phyloP scores from a whole-genome alignment of 306 rosid species.

The Adenanthera pavonina region DNA sequence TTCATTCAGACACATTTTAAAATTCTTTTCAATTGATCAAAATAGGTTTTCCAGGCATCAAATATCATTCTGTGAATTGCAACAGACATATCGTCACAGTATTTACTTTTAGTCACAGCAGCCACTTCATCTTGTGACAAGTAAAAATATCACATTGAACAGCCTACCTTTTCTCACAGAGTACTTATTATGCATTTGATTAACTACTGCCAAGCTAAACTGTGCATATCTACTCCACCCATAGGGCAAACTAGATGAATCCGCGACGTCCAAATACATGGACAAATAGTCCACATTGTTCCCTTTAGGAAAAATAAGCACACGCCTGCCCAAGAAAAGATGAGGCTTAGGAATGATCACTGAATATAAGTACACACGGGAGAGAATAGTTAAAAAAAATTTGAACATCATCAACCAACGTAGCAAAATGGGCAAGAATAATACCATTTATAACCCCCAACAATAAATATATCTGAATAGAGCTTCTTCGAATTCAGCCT shows the following conservation, averaged over 20 bases:
- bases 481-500: slow-evolving; percentile 52
- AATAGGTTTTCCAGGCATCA: not conserved
- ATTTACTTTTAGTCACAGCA: slow-evolving; percentile 10
- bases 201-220: slow-evolving; percentile 85
- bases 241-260: slow-evolving; percentile 78
- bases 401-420: not conserved
- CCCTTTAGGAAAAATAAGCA: slow-evolving; percentile 89
- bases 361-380: slow-evolving; percentile 2
- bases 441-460: slow-evolving; percentile 58
- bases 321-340: slow-evolving; percentile 63
- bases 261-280: slow-evolving; percentile 94
- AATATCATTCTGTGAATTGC: slow-evolving; percentile 25
- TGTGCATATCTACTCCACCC: slow-evolving; percentile 97
- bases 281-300: slow-evolving; percentile 95
- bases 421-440: slow-evolving; percentile 15
- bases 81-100: slow-evolving; percentile 28
- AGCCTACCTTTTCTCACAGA: slow-evolving; percentile 78
- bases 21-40: not conserved
- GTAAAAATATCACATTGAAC: slow-evolving; percentile 31
- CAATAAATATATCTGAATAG: slow-evolving; percentile 48
- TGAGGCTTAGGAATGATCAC: slow-evolving; percentile 14
- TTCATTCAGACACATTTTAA: not conserved
- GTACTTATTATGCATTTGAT: slow-evolving; percentile 76
- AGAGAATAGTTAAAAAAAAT: slow-evolving; percentile 5
- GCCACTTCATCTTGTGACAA: slow-evolving; percentile 2